Conservation (phyloP, 2,329 filamentous ascomycete species). For the Hypocrella siamensis region DNA sequence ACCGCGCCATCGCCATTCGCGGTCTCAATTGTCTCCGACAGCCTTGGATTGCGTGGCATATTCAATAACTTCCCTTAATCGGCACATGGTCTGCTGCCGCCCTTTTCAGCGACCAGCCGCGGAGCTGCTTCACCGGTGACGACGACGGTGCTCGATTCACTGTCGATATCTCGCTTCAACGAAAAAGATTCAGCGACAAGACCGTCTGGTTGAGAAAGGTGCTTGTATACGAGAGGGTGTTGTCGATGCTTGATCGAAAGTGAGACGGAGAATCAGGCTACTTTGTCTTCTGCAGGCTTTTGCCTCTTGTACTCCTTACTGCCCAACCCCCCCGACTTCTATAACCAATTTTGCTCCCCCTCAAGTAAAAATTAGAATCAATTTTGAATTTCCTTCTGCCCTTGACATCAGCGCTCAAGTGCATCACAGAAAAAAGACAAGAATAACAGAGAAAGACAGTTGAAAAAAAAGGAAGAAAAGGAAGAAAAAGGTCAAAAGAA, state of each 20-base stretch:
- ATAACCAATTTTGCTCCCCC: constrained; percentile 17
- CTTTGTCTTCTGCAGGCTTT: constrained; percentile 14
- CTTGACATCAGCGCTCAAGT: constrained; percentile 23
- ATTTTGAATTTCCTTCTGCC: constrained; percentile 28
- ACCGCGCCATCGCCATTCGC: too few relatives aligned
- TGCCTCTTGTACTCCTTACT: constrained; percentile 25
- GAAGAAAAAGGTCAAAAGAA: neutral
- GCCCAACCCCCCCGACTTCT: constrained; percentile 17
- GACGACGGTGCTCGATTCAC: too few relatives aligned
- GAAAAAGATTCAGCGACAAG: too few relatives aligned
- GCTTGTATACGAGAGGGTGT: constrained; percentile 15
- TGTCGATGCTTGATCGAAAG: constrained; percentile 16
- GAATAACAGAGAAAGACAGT: constrained; percentile 3
- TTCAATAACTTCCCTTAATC: too few relatives aligned
- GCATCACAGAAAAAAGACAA: constrained; percentile 14
- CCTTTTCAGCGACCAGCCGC: too few relatives aligned
- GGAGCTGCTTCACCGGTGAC: too few relatives aligned
- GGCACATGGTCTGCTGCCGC: too few relatives aligned
- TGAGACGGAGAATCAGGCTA: constrained; percentile 18
- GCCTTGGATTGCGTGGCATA: too few relatives aligned
- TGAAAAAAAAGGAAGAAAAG: constrained; percentile 6
- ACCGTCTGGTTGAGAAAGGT: too few relatives aligned
- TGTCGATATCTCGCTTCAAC: too few relatives aligned
- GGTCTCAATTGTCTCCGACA: too few relatives aligned
- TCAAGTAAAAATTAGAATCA: constrained; percentile 37